phyloP scores from a whole-genome alignment of 75 land plant species.

The Picea sitchensis region DNA sequence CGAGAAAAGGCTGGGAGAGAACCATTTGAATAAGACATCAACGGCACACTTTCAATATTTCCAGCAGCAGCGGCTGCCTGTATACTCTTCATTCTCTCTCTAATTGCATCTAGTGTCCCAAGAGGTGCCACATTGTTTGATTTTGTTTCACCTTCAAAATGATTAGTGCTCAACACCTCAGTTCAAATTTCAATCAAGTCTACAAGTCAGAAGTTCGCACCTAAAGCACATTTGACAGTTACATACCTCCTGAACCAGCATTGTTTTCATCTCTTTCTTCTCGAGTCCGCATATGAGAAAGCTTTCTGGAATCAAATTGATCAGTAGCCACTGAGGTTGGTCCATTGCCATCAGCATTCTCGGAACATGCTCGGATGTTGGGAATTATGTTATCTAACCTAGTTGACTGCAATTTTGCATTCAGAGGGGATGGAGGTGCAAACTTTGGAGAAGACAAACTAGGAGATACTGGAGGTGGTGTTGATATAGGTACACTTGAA shows the following conservation, averaged over 20 bases:
- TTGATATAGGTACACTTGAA: constrained; percentile 77
- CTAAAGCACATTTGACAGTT: not conserved
- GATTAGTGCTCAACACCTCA: not conserved
- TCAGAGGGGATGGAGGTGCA: constrained; percentile 59
- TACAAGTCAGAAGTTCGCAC: not conserved
- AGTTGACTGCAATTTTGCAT: constrained; percentile 48
- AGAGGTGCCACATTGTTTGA: constrained; percentile 30
- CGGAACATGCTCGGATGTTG: constrained; percentile 29
- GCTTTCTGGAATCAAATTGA: constrained; percentile 19
- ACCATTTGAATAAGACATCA: constrained; percentile 43
- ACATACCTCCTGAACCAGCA: constrained; percentile 9
- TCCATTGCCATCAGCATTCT: constrained; percentile 24
- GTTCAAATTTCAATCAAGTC: not conserved
- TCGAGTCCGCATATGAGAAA: constrained; percentile 11
- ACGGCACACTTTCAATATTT: constrained; percentile 38
- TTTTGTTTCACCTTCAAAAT: constrained; percentile 1
- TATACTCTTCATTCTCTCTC: constrained; percentile 96
- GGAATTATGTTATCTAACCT: constrained; percentile 31
- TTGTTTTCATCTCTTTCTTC: constrained; percentile 25
- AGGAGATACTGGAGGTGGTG: constrained; percentile 85
- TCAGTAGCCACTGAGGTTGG: constrained; percentile 21
- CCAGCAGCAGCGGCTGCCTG: constrained; percentile 72
- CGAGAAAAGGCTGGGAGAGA: constrained; percentile 24
- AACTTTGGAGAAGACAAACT: constrained; percentile 58
- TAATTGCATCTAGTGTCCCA: constrained; percentile 89